Evolutionary conservation across 2,329 filamentous ascomycete species (phyloP).

Genomic region (Nothomitra cinnamomea): DNA sequence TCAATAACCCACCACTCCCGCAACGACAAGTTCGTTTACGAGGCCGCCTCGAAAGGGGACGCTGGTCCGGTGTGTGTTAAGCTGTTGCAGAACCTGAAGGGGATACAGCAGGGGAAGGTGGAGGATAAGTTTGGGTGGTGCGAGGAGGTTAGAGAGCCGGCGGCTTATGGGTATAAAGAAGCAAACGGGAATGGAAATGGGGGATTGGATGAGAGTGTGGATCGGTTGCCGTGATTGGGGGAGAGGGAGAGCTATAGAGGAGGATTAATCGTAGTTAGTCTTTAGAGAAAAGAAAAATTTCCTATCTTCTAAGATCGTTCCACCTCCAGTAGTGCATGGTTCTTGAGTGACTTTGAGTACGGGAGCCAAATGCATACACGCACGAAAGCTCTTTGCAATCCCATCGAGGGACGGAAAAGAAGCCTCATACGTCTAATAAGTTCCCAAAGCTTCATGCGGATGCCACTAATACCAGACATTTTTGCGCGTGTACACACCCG

Average conservation of each 20-base stretch:
- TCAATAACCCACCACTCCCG: slow-evolving; percentile 61
- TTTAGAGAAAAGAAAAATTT: too few species aligned
- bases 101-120: slow-evolving; percentile 67
- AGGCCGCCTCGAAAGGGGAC: slow-evolving; percentile 28
- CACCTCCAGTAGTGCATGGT: too few species aligned
- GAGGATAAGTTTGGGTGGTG: slow-evolving; percentile 66
- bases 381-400: too few species aligned
- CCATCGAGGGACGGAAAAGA: too few species aligned
- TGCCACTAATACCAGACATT: too few species aligned
- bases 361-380: too few species aligned
- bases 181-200: background rate
- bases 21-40: slow-evolving; percentile 37
- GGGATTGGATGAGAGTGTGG: background rate
- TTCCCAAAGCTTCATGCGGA: too few species aligned
- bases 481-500: too few species aligned
- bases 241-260: background rate
- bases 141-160: slow-evolving; percentile 22
- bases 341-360: too few species aligned
- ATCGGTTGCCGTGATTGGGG: background rate
- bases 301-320: too few species aligned
- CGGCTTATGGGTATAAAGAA: background rate
- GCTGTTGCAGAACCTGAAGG: slow-evolving; percentile 61
- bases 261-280: too few species aligned
- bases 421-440: too few species aligned
- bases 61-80: slow-evolving; percentile 57